A percentile compares a stretch with the other conserved stretches of the same genome.
phyloP scores from a whole-genome alignment of 192 early-diverging fungal genomes.

The Mortierella alpina region DNA sequence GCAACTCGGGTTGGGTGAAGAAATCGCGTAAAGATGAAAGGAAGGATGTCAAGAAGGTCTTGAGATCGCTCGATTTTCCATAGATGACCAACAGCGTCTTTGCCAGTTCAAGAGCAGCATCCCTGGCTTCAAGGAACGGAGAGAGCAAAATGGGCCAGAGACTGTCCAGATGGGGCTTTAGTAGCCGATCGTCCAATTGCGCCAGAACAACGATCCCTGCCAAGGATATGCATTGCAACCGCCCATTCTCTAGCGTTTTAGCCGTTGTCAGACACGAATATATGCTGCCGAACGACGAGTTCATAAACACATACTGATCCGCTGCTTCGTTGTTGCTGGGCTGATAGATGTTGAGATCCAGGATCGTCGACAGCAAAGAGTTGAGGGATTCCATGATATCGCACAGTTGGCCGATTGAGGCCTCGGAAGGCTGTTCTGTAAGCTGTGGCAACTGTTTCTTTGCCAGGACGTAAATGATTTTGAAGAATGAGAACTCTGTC shows the following conservation, averaged over 20 bases:
- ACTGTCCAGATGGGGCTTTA: conserved; percentile 48
- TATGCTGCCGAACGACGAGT: conserved; percentile 32
- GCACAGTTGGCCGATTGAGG: conserved; percentile 14
- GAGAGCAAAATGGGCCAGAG: conserved; percentile 38
- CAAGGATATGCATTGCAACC: conserved; percentile 35
- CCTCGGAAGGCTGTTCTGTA: neutral
- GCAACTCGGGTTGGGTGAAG: neutral
- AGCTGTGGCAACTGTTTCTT: conserved; percentile 32
- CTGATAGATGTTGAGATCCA: conserved; percentile 50
- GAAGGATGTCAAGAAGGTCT: conserved; percentile 31
- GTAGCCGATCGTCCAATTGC: conserved; percentile 37
- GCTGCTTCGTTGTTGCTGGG: conserved; percentile 45
- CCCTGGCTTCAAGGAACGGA: conserved; percentile 16
- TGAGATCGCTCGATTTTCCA: conserved; percentile 44
- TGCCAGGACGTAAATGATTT: conserved; percentile 40
- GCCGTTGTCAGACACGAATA: conserved; percentile 30
- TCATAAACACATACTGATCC: conserved; percentile 52
- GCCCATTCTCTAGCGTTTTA: conserved; percentile 1
- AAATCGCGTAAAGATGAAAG: conserved; percentile 14
- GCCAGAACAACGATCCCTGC: conserved; percentile 34
- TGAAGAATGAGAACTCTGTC: conserved; percentile 46
- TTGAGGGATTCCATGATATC: conserved; percentile 44
- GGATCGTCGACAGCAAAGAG: conserved; percentile 13
- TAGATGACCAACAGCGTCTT: conserved; percentile 43
- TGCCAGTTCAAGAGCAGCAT: conserved; percentile 29